phyloP scores from a whole-genome alignment of 2,329 filamentous ascomycete species.

The Dothistroma pini region DNA sequence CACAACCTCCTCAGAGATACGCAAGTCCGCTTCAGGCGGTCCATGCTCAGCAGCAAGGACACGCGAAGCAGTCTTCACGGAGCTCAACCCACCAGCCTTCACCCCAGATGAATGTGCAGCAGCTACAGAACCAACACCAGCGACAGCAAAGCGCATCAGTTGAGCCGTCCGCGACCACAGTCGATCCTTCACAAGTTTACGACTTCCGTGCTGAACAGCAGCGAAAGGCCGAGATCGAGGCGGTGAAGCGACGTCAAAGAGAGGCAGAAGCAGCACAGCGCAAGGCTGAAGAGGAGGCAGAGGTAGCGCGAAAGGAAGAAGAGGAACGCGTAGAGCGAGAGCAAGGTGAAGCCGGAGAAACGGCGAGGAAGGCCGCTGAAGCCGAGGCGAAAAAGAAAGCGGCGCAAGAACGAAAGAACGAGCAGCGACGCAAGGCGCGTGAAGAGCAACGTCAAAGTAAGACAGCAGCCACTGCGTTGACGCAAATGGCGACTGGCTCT shows the following conservation, averaged over 20 bases:
- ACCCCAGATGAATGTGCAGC: constrained; percentile 24
- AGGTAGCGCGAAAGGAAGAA: constrained; percentile 30
- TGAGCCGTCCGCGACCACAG: constrained; percentile 41
- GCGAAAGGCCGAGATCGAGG: constrained; percentile 36
- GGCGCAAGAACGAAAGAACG: constrained; percentile 27
- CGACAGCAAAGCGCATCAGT: constrained; percentile 29
- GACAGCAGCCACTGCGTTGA: constrained; percentile 28
- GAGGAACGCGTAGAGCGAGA: constrained; percentile 21
- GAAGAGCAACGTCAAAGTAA: constrained; percentile 31
- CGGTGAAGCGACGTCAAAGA: constrained; percentile 30
- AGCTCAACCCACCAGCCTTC: constrained; percentile 24
- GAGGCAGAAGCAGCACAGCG: constrained; percentile 32
- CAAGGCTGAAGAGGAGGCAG: constrained; percentile 34
- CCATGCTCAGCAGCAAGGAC: constrained; percentile 27
- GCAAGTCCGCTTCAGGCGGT: constrained; percentile 31
- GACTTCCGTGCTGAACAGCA: constrained; percentile 51
- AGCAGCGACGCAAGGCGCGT: constrained; percentile 30
- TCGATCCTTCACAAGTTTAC: constrained; percentile 54
- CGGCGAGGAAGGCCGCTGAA: constrained; percentile 30
- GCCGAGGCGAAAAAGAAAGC: constrained; percentile 27
- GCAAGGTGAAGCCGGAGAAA: constrained; percentile 24
- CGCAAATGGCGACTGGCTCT: constrained; percentile 24
- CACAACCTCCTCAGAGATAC: constrained; percentile 29
- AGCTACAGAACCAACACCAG: constrained; percentile 18
- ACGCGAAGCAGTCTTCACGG: constrained; percentile 23